Percentiles rank a stretch among this genome's conserved stretches.
These are phyloP conservation scores for Aulographum hederae DNA, from an alignment of 2,329 filamentous ascomycete genomes.

Conservation along the genomic window DNA sequence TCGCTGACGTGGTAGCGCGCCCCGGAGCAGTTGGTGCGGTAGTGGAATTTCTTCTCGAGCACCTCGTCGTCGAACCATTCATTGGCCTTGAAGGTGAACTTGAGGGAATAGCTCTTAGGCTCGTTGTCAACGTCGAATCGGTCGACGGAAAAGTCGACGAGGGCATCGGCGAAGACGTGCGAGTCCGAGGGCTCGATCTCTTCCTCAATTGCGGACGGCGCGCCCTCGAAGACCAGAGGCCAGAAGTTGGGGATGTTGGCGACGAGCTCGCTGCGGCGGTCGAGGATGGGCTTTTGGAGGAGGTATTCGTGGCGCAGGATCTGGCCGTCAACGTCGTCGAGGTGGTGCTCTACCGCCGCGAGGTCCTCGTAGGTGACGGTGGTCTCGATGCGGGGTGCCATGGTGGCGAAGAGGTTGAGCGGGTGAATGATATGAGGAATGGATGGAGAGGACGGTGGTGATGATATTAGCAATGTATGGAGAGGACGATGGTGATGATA, in stretches of 20 bases:
- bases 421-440: not conserved
- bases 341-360: conserved; percentile 62
- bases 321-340: conserved; percentile 66
- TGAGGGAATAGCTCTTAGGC: conserved; percentile 52
- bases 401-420: not conserved
- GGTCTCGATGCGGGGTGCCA: conserved; percentile 5
- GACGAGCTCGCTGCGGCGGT: conserved; percentile 53
- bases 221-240: conserved; percentile 81
- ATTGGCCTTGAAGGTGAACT: conserved; percentile 65
- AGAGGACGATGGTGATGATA: no score
- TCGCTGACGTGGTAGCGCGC: conserved; percentile 70
- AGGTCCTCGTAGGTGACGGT: conserved; percentile 55
- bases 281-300: conserved; percentile 53
- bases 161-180: conserved; percentile 47
- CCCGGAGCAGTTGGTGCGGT: conserved; percentile 48
- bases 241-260: conserved; percentile 74
- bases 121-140: conserved; percentile 60
- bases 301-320: conserved; percentile 57
- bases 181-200: conserved; percentile 72
- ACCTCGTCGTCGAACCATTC: conserved; percentile 61
- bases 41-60: conserved; percentile 86
- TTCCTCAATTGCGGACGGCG: conserved; percentile 70
- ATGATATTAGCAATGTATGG: not conserved
- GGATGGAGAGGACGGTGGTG: not conserved
- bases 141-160: conserved; percentile 52